phyloP scores from a whole-genome alignment of 106 monocot species.

The Triglochin maritima region DNA sequence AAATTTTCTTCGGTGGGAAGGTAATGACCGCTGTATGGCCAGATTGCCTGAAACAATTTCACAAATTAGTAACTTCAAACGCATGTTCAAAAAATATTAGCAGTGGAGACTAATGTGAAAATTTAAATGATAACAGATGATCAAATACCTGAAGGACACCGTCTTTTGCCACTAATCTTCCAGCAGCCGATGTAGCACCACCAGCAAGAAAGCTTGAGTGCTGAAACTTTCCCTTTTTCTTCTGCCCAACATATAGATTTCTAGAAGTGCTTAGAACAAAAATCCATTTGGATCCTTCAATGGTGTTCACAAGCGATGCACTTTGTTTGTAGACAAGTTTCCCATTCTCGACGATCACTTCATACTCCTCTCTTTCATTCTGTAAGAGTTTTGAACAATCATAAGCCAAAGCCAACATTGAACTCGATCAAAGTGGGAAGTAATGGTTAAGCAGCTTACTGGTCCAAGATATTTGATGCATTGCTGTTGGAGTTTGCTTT shows the following conservation, averaged over 20 bases:
- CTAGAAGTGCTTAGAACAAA: conserved; percentile 78
- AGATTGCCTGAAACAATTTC: conserved; percentile 28
- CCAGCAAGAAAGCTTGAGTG: conserved; percentile 86
- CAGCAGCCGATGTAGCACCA: conserved; percentile 63
- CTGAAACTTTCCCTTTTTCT: conserved; percentile 71
- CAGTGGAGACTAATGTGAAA: not conserved
- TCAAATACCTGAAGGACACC: conserved; percentile 45
- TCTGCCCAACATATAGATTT: conserved; percentile 71
- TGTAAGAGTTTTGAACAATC: conserved; percentile 5
- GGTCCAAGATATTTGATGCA: conserved; percentile 72
- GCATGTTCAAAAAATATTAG: not conserved
- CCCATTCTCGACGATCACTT: conserved; percentile 49
- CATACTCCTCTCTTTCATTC: conserved; percentile 70
- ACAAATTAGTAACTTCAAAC: not conserved
- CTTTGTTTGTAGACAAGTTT: conserved; percentile 49
- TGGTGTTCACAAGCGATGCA: conserved; percentile 37
- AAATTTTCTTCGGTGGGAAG: conserved; percentile 93
- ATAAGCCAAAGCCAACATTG: not conserved
- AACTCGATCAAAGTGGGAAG: not conserved
- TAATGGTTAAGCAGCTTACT: conserved; percentile 3
- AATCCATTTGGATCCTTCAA: conserved; percentile 69
- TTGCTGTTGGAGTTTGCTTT: conserved; percentile 58
- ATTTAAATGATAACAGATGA: not conserved
- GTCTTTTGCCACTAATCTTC: conserved; percentile 58
- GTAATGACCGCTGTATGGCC: conserved; percentile 99